phyloP scores from a whole-genome alignment of 352 stramenopile species.

The Phytophthora capsici region DNA sequence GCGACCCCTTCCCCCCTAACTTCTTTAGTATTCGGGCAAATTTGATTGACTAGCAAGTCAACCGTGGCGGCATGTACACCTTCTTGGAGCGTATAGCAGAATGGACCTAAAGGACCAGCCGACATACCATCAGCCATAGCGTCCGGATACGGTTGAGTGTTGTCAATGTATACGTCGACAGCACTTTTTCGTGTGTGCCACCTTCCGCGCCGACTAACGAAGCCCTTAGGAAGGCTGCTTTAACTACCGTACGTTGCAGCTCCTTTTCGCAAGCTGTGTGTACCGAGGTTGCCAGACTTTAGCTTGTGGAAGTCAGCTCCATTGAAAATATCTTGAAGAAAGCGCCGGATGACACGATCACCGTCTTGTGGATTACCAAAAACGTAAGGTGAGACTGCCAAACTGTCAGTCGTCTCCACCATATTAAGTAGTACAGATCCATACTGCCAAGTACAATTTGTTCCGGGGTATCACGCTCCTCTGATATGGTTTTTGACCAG shows the following conservation, averaged over 20 bases:
- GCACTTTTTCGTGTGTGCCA: background rate
- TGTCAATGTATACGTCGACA: no score
- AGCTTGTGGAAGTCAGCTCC: background rate
- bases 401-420: background rate
- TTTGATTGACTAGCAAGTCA: background rate
- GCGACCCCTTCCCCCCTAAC: no score
- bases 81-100: background rate
- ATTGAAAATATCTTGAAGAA: no score
- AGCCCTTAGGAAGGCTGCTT: background rate
- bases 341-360: background rate
- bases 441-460: background rate
- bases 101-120: background rate
- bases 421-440: background rate
- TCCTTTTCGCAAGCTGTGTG: constrained; percentile 1
- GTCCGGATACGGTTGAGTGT: background rate
- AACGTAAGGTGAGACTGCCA: background rate
- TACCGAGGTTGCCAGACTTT: background rate
- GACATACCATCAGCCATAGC: background rate
- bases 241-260: background rate
- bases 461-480: background rate
- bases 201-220: background rate
- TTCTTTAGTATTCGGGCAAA: no score
- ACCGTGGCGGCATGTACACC: background rate
- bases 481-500: background rate
- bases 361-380: background rate